Base-by-base conservation (phyloP, 177 flowering plant genomes). In the Telopea speciosissima region DNA sequence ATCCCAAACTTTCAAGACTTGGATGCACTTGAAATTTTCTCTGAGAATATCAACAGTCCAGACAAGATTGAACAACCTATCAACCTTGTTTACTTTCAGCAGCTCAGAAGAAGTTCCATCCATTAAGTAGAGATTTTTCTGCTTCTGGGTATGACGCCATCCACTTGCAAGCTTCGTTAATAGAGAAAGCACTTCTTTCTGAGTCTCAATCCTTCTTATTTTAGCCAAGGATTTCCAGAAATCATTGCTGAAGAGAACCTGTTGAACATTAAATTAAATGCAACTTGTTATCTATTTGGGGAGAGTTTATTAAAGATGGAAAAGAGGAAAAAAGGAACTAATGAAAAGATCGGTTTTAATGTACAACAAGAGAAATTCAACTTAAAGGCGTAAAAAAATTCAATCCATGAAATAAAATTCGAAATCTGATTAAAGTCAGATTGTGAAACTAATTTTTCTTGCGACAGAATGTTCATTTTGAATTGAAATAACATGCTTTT, bases 81-180 rank as follows among this genome's bases (percentile, higher is more conserved):
- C 58, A 31, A 85, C 77, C 60, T 63, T 73, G 71, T 65, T 75
- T 36, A 17, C 64, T 63, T 84, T 65, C 65, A 77, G 66, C 63
- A 80, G 52, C 70, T 67, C 65, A 40, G 76, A 73, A 25, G 80
- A 74, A 69, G 59, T 24, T 6, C 82, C 70, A 19, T 68, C 66
- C 19, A 62, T 31, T 64, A 60, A 4, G 17, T 28, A 25, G 24
- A 68, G 49, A 17, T 11, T 72, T 59, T 56, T 72, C 61, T 66
- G 54, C 68, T 64, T 68, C 49, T 45, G 12, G 23, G 70, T 52
- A 28, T 63, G 71, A 1, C 84, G 86, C 87, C 84, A 81, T 26
- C 91, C 88, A 68, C 71, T 79, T 40, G 84, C 77, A 33, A 88
- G 81, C 76, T 75, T 83, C 72, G 24, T 68, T 71, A 88, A 52